phyloP scores from a whole-genome alignment of 495 filamentous ascomycete species.

The Trichoderma gamsii region DNA sequence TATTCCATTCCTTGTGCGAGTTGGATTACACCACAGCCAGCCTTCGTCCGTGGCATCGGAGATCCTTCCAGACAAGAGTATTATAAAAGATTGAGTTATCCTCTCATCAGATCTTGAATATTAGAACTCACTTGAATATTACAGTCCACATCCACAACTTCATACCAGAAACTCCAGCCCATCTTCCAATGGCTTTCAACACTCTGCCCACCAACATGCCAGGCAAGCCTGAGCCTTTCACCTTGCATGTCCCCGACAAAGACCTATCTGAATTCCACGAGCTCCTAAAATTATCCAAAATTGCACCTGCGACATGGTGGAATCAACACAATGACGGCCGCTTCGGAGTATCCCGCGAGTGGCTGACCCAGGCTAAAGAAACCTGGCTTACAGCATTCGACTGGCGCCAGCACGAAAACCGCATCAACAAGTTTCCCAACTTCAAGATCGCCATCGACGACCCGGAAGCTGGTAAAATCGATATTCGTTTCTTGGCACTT shows the following conservation, averaged over 20 bases:
- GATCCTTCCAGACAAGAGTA: neutral
- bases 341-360: conserved; percentile 51
- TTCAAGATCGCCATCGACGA: conserved; percentile 48
- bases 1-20: neutral
- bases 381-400: conserved; percentile 45
- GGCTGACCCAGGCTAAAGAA: conserved; percentile 50
- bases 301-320: conserved; percentile 49
- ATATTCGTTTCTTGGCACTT: conserved; percentile 57
- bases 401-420: conserved; percentile 47
- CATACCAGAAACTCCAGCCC: neutral
- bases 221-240: conserved; percentile 20
- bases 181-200: conserved; percentile 9
- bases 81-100: neutral
- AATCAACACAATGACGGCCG: conserved; percentile 34
- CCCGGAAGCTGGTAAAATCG: conserved; percentile 31
- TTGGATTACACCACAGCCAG: neutral
- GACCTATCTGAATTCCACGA: conserved; percentile 43
- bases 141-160: too few species aligned
- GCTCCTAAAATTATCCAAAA: conserved; percentile 45
- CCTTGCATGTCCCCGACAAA: conserved; percentile 34
- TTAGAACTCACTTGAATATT: too few species aligned
- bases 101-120: neutral
- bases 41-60: neutral
- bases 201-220: conserved; percentile 15
- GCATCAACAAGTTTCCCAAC: conserved; percentile 60